These are phyloP conservation scores for Colletotrichum lentis DNA, from an alignment of 2,329 filamentous ascomycete species.

Conservation along the genomic window DNA sequence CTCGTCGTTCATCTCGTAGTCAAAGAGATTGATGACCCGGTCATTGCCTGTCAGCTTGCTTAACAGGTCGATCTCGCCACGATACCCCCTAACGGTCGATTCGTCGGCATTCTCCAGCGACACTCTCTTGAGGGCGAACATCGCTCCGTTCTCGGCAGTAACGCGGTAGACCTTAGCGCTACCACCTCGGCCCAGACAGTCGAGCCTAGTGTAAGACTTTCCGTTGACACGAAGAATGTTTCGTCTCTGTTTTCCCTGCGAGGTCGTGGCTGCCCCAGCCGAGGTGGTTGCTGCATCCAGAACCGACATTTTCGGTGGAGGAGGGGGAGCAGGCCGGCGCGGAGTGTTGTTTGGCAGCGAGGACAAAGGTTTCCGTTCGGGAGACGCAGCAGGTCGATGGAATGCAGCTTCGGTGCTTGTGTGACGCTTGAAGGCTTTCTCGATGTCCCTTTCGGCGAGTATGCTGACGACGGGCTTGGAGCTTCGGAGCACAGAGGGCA, in stretches of 20 bases:
- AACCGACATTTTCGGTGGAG: conserved; percentile 95
- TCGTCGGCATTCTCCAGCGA: conserved; percentile 91
- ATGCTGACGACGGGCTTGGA: conserved; percentile 64
- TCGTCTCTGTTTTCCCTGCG: conserved; percentile 77
- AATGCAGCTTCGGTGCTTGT: conserved; percentile 55
- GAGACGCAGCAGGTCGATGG: conserved; percentile 53
- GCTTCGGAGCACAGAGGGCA: conserved; percentile 73
- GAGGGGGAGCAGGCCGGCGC: conserved; percentile 77
- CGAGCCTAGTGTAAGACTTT: conserved; percentile 87
- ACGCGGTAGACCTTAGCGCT: conserved; percentile 96
- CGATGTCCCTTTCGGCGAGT: conserved; percentile 62
- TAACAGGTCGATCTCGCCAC: conserved; percentile 93
- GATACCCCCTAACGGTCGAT: conserved; percentile 82
- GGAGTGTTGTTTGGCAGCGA: conserved; percentile 73
- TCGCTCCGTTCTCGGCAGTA: conserved; percentile 95
- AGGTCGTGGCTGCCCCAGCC: conserved; percentile 79
- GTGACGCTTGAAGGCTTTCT: conserved; percentile 62
- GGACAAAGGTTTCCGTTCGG: conserved; percentile 65
- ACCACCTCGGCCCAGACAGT: conserved; percentile 89
- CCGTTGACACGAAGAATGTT: conserved; percentile 89
- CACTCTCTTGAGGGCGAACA: conserved; percentile 93
- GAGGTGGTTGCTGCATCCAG: conserved; percentile 88
- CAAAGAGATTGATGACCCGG: conserved; percentile 87
- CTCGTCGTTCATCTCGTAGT: conserved; percentile 92
- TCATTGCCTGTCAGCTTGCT: conserved; percentile 84